Evolutionary conservation across 2,329 filamentous ascomycete genomes (phyloP).

Genomic region (Penicillium thymicola): DNA sequence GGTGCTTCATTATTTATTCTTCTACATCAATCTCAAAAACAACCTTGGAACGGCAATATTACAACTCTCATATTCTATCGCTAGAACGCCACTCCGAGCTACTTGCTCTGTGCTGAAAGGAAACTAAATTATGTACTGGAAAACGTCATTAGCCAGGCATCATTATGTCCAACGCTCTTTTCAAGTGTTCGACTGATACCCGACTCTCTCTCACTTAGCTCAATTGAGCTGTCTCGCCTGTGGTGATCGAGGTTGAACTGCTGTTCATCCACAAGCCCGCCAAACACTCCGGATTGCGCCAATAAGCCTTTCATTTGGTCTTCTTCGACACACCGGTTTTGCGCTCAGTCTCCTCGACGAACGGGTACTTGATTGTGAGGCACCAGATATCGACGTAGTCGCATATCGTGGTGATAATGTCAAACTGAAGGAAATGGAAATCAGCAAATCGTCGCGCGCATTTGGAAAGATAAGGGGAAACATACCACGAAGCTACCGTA

Average conservation of each 20-base stretch:
- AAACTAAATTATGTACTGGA: constrained; percentile 11
- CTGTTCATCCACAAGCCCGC: constrained; percentile 7
- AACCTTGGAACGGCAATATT: not conserved
- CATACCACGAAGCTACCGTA: constrained; percentile 88
- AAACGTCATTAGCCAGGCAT: constrained; percentile 7
- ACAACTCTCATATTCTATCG: constrained; percentile 9
- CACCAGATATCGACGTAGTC: constrained; percentile 99
- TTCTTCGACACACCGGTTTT: constrained; percentile 31
- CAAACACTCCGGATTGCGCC: not conserved
- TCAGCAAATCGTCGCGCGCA: not conserved
- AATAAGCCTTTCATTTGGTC: constrained; percentile 8
- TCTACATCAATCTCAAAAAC: not conserved
- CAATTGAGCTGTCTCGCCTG: constrained; percentile 1
- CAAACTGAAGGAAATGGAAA: constrained; percentile 49
- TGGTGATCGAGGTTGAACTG: constrained; percentile 18
- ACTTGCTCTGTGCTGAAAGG: not conserved
- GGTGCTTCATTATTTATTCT: not conserved
- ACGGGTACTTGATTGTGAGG: constrained; percentile 87
- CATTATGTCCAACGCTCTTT: constrained; percentile 3
- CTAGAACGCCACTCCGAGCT: constrained; percentile 4
- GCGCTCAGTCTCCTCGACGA: constrained; percentile 39
- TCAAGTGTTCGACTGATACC: constrained; percentile 3
- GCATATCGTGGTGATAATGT: constrained; percentile 96
- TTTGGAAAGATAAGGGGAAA: constrained; percentile 7
- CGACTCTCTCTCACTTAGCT: constrained; percentile 3